A percentile compares a stretch with the other conserved stretches of the same genome.
Evolutionary conservation across 257 asterid genomes (phyloP).

Genomic region (Solanum corneliomulleri): DNA sequence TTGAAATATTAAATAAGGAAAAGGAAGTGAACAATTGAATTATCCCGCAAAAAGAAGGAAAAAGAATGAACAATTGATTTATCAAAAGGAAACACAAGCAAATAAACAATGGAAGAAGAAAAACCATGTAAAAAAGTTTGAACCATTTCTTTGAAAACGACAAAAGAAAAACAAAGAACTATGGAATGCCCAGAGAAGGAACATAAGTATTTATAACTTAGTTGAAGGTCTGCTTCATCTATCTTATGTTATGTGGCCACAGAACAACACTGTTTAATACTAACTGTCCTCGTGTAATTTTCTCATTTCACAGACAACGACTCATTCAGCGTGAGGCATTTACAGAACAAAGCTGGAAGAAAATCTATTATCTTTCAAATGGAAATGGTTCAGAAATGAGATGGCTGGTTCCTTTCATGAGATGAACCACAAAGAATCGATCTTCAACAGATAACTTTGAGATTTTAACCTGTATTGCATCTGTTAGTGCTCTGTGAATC

Average conservation of each 20-base stretch:
- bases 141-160: background rate
- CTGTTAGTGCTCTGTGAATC: background rate
- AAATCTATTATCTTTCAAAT: slow-evolving; percentile 73
- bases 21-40: background rate
- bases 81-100: background rate
- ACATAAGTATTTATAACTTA: background rate
- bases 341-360: slow-evolving; percentile 90
- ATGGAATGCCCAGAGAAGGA: background rate
- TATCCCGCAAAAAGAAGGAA: background rate
- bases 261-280: background rate
- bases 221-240: background rate
- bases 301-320: slow-evolving; percentile 56
- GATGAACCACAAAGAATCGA: slow-evolving; percentile 18
- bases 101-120: background rate
- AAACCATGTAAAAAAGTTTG: background rate
- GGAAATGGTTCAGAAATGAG: slow-evolving; percentile 97
- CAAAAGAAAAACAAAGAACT: background rate
- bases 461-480: background rate
- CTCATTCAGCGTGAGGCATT: slow-evolving; percentile 65
- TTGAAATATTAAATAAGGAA: background rate
- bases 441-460: background rate
- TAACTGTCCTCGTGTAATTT: background rate
- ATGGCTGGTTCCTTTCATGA: slow-evolving; percentile 73
- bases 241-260: background rate
- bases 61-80: background rate